A percentile compares a stretch with the other conserved stretches of the same genome.
These are phyloP conservation scores for Aspergillus coremiiformis DNA, from an alignment of 495 filamentous ascomycete species.

Conservation along the genomic window DNA sequence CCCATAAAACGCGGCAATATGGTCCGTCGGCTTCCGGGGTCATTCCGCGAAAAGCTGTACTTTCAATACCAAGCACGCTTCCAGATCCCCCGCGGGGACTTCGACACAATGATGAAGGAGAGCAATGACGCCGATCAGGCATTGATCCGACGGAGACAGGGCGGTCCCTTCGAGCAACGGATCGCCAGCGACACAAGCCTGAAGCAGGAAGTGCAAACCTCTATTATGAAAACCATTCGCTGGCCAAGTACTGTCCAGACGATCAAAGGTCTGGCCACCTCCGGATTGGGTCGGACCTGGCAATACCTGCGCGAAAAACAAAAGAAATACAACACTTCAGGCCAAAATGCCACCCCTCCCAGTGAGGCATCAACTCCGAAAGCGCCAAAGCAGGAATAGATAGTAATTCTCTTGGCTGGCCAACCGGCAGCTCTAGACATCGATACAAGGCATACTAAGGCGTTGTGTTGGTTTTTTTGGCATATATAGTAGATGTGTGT, in stretches of 20 bases:
- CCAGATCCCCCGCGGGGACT: slow-evolving; percentile 72
- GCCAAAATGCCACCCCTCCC: slow-evolving; percentile 16
- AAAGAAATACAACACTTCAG: slow-evolving; percentile 48
- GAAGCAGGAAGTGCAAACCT: slow-evolving; percentile 54
- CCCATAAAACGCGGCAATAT: slow-evolving; percentile 86
- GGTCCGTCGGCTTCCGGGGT: slow-evolving; percentile 82
- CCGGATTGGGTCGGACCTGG: slow-evolving; percentile 59
- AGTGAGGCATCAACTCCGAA: slow-evolving; percentile 9
- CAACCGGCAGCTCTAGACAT: slow-evolving; percentile 6
- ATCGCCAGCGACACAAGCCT: slow-evolving; percentile 68
- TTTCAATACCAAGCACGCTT: slow-evolving; percentile 90
- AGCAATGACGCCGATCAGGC: slow-evolving; percentile 55
- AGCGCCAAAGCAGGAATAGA: slow-evolving; percentile 21
- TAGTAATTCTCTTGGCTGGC: not conserved
- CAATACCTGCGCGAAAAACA: slow-evolving; percentile 81
- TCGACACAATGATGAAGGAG: slow-evolving; percentile 76
- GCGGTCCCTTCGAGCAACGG: slow-evolving; percentile 75
- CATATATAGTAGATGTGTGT: not conserved
- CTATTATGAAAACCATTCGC: slow-evolving; percentile 76
- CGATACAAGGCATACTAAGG: slow-evolving; percentile 12
- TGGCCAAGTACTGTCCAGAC: slow-evolving; percentile 88
- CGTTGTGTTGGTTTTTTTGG: slow-evolving; percentile 7
- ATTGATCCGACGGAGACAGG: slow-evolving; percentile 63
- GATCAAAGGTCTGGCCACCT: slow-evolving; percentile 70
- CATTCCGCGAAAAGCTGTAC: slow-evolving; percentile 83